phyloP scores from a whole-genome alignment of 495 filamentous ascomycete genomes.

The Cairneyella variabilis region DNA sequence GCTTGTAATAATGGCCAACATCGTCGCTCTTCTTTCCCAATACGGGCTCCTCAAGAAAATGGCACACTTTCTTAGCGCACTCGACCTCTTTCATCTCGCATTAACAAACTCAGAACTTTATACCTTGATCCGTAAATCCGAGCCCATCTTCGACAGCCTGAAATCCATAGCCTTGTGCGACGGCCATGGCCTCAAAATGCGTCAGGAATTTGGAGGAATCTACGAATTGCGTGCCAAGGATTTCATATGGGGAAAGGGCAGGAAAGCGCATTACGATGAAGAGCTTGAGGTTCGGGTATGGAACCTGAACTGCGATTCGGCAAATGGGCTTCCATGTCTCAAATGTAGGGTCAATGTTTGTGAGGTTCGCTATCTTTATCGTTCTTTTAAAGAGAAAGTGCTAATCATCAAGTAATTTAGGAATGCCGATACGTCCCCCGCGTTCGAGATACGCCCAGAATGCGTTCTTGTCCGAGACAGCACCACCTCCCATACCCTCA shows the following conservation, averaged over 20 bases:
- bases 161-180: slow-evolving; percentile 3
- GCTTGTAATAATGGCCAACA: not conserved
- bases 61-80: slow-evolving; percentile 3
- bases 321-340: slow-evolving; percentile 18
- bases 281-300: slow-evolving; percentile 22
- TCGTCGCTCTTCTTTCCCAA: not conserved
- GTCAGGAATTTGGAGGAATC: slow-evolving; percentile 1
- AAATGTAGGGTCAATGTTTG: slow-evolving; percentile 23
- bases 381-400: not conserved
- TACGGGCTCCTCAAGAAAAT: slow-evolving; percentile 7
- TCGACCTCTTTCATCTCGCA: slow-evolving; percentile 11
- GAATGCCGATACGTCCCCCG: slow-evolving; percentile 16
- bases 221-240: not conserved
- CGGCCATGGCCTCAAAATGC: slow-evolving; percentile 2
- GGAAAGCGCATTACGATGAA: slow-evolving; percentile 11
- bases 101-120: not conserved
- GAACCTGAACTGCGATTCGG: slow-evolving; percentile 13
- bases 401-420: not conserved
- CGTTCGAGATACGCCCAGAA: slow-evolving; percentile 1
- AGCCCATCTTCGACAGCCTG: not conserved
- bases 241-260: not conserved
- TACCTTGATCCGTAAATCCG: not conserved
- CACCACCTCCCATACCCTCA: not conserved
- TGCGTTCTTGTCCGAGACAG: not conserved
- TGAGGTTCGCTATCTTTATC: slow-evolving; percentile 12